Conservation (phyloP, 2,329 filamentous ascomycete genomes). For the Tolypocladium tundrense region DNA sequence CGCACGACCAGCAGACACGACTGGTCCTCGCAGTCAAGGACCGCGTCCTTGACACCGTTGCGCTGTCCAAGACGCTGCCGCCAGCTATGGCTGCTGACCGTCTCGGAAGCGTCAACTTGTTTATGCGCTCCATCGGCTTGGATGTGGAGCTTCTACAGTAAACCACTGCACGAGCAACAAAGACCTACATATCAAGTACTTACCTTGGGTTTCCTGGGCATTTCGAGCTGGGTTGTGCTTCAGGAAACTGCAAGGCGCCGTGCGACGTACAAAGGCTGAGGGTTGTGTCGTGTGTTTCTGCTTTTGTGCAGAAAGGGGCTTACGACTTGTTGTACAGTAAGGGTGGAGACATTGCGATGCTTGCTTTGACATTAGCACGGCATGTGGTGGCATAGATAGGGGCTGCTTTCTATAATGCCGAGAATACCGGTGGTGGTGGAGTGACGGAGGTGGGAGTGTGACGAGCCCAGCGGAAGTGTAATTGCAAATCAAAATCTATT, state of each 20-base stretch:
- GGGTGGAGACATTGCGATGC: not conserved
- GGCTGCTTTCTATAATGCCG: not conserved
- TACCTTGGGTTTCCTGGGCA: not conserved
- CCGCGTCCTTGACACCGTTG: constrained; percentile 90
- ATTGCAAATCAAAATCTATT: not conserved
- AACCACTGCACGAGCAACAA: not conserved
- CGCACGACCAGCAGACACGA: constrained; percentile 87
- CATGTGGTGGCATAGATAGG: not conserved
- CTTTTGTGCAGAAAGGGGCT: not conserved
- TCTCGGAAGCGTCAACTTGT: constrained; percentile 87
- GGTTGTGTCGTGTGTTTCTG: not conserved
- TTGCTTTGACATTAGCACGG: not conserved
- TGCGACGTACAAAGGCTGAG: not conserved
- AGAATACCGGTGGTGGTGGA: not conserved
- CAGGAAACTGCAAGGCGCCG: not conserved
- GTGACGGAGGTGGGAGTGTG: not conserved
- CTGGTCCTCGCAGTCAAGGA: constrained; percentile 96
- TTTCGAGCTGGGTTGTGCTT: constrained; percentile 4
- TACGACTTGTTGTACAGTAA: not conserved
- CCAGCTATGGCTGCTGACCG: constrained; percentile 75
- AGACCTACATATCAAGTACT: not conserved
- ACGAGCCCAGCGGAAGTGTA: not conserved
- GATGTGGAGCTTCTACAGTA: constrained; percentile 68
- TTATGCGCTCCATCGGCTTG: constrained; percentile 97
- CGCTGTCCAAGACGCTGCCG: constrained; percentile 79